phyloP scores from a whole-genome alignment of 345 rosid genomes.

The Orychophragmus violaceus region DNA sequence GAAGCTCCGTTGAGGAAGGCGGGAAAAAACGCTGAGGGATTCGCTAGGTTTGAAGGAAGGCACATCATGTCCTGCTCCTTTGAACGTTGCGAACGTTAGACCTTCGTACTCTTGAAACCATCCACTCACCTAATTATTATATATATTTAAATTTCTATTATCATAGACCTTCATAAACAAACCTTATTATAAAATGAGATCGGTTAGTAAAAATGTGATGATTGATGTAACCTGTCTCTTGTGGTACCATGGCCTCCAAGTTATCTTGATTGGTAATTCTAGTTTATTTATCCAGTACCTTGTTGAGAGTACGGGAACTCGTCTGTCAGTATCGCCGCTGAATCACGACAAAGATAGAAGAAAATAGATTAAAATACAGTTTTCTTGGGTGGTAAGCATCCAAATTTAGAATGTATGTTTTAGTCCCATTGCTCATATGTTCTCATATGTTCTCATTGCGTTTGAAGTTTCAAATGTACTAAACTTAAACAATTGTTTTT shows the following conservation, averaged over 20 bases:
- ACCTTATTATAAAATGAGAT: background rate
- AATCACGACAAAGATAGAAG: background rate
- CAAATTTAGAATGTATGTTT: background rate
- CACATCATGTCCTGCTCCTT: conserved; percentile 90
- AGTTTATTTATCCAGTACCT: conserved; percentile 53
- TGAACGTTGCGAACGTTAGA: conserved; percentile 66
- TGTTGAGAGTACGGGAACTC: conserved; percentile 77
- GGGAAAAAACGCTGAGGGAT: conserved; percentile 56
- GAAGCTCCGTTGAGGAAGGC: conserved; percentile 53
- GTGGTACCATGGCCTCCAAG: conserved; percentile 90
- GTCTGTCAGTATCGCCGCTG: conserved; percentile 90
- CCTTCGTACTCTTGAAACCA: conserved; percentile 88
- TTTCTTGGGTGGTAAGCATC: background rate
- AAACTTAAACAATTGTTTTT: background rate
- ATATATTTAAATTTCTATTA: no score
- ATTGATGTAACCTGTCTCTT: conserved; percentile 56
- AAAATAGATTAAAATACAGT: background rate
- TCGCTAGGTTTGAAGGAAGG: conserved; percentile 66
- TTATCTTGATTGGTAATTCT: conserved; percentile 46
- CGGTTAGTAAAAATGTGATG: background rate
- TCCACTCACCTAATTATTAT: conserved; percentile 49
- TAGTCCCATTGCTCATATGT: background rate
- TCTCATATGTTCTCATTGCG: background rate
- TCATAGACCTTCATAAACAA: background rate
- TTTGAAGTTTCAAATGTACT: background rate